Conservation (phyloP, 2,329 filamentous ascomycete genomes). For the Helicocarpus griseus region DNA sequence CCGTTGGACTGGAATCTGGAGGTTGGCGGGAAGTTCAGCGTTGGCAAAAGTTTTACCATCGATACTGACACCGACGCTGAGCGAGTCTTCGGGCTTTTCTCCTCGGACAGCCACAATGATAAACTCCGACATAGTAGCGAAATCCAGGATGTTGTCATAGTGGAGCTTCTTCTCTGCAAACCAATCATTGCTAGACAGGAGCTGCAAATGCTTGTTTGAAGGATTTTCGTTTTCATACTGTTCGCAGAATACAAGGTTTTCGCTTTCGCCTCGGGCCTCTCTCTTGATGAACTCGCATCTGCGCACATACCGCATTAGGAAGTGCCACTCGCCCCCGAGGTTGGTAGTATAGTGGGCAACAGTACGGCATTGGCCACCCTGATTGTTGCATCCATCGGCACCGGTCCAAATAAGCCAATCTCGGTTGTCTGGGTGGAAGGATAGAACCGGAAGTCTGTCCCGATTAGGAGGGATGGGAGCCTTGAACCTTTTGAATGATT, state of each 20-base stretch:
- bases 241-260: constrained; percentile 56
- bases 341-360: constrained; percentile 70
- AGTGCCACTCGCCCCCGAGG: constrained; percentile 68
- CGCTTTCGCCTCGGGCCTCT: constrained; percentile 45
- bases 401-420: constrained; percentile 93
- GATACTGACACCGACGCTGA: constrained; percentile 73
- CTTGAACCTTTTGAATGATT: constrained; percentile 63
- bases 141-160: constrained; percentile 66
- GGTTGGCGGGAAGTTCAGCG: constrained; percentile 77
- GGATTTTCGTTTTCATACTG: constrained; percentile 54
- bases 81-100: constrained; percentile 51
- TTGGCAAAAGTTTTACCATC: constrained; percentile 75
- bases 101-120: constrained; percentile 70
- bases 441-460: constrained; percentile 42
- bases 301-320: constrained; percentile 61
- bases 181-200: constrained; percentile 71
- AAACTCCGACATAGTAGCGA: constrained; percentile 93
- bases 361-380: constrained; percentile 52
- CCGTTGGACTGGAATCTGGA: constrained; percentile 65
- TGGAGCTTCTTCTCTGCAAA: constrained; percentile 56
- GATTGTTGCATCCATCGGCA: constrained; percentile 50
- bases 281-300: constrained; percentile 81
- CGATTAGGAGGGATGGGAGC: constrained; percentile 53
- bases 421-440: constrained; percentile 75
- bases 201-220: constrained; percentile 52